Evolutionary conservation across 2,329 filamentous ascomycete genomes (phyloP), one percentile per base, ranked within the genome.

Genomic region (Penicillium sp.): DNA sequence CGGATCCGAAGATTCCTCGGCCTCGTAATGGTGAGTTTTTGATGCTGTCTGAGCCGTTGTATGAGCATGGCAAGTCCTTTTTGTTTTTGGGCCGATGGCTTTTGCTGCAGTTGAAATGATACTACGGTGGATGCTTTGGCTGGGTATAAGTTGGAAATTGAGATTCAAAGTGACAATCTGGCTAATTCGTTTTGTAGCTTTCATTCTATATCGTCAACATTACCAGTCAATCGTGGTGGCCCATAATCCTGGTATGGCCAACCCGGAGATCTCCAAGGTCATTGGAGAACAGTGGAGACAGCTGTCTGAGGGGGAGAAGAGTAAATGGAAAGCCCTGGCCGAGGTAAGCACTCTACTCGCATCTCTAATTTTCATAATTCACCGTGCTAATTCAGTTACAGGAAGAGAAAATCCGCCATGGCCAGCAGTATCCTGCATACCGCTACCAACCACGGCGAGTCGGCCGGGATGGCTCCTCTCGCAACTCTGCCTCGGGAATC

Each of bases 191-290:
- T 13, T 43, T 24, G 31, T 22, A 99, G 95, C 94, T 52, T 99
- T 99, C 79, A 99, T 99, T 66, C 83, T 99, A 68, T 99, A 96
- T 80, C 92, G 95, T 40, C 93, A 98, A 74, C 90, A 96, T 75
- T 89, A 95, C 70, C 94, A 98, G 76, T 87, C 90, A 18, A 82
- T 86, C 50, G 91, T 98, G 52, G 89, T 93, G 39, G 83, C 87
- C 55, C 85, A 91, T 67, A 86, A 97, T 70, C 94, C 93, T n/a
- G 90, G 92, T 46, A 85, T 97, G 64, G 88, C 93, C 47, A 98
- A 98, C 76, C 94, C 94, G 3, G 92, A 97, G 54, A 96, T 98
- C 68, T 97, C 94, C 65, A 97, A 97, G 78, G 96, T 98, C 68
- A 96, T 98, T 67, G 94, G 94, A 54, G 87, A 92, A 74, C 89